Conservation (phyloP, 805 yeast species). For the Candida qinlingensis region DNA sequence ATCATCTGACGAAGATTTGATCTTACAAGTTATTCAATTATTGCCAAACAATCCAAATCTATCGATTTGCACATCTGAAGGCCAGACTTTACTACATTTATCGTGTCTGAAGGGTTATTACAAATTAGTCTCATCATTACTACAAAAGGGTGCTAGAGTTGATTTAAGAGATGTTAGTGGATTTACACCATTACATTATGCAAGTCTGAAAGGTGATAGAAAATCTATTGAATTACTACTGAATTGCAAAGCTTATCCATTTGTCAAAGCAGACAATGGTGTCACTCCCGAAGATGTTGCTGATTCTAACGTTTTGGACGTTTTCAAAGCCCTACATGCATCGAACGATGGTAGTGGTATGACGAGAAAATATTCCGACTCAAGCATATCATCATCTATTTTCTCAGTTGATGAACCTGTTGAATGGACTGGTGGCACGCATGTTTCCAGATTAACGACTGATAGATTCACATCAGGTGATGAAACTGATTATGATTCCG, state of each 20-base stretch:
- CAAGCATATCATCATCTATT: constrained; percentile 25
- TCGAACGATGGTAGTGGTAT: constrained; percentile 3
- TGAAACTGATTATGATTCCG: constrained; percentile 21
- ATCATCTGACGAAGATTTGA: constrained; percentile 32
- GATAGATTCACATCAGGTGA: constrained; percentile 26
- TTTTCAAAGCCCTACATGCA: constrained; percentile 20
- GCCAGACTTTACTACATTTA: constrained; percentile 84
- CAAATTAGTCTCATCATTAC: constrained; percentile 54
- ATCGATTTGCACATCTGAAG: constrained; percentile 75
- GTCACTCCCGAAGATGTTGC: constrained; percentile 38
- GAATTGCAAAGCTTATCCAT: constrained; percentile 58
- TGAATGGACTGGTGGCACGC: constrained; percentile 23
- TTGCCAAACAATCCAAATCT: constrained; percentile 71
- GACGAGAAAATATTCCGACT: constrained; percentile 22
- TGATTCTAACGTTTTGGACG: constrained; percentile 29
- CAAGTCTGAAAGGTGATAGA: constrained; percentile 69
- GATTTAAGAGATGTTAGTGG: constrained; percentile 78
- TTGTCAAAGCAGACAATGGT: constrained; percentile 47
- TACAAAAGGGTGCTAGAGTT: constrained; percentile 60
- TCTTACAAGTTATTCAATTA: constrained; percentile 54
- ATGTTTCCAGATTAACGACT: constrained; percentile 31
- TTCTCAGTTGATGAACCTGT: constrained; percentile 27
- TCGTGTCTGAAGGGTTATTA: constrained; percentile 73
- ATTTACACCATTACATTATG: constrained; percentile 82
- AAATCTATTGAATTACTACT: constrained; percentile 57